These are phyloP conservation scores for Dendrothele bispora DNA, from an alignment of 768 basidiomycete species.

Conservation along the genomic window DNA sequence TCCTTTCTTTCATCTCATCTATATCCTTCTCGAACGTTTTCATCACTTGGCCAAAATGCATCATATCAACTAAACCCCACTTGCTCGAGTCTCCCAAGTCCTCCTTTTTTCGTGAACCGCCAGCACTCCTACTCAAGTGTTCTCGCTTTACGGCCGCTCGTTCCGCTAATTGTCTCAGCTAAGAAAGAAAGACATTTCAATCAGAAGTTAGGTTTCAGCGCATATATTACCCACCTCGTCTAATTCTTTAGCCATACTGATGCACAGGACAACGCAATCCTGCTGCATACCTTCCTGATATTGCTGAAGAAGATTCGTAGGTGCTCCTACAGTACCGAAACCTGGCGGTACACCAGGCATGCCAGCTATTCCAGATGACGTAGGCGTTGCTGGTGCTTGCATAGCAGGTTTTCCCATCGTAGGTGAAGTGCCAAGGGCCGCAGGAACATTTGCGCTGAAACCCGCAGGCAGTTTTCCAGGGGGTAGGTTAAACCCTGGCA, in stretches of 20 bases:
- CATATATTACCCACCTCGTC: conserved; percentile 45
- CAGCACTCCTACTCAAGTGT: conserved; percentile 32
- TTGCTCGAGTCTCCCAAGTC: conserved; percentile 49
- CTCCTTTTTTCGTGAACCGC: conserved; percentile 36
- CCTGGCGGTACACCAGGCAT: background rate
- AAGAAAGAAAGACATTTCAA: background rate
- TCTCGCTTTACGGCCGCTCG: conserved; percentile 33
- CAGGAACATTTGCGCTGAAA: background rate
- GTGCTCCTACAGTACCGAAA: conserved; percentile 4
- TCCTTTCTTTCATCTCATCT: conserved; percentile 42
- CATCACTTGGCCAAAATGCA: conserved; percentile 50
- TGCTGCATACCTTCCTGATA: conserved; percentile 67
- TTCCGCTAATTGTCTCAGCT: conserved; percentile 48
- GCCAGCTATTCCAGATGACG: too few species aligned
- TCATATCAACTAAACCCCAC: conserved; percentile 56
- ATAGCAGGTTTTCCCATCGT: background rate
- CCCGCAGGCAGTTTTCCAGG: background rate
- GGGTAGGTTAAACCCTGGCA: too few species aligned
- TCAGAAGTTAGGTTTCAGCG: background rate
- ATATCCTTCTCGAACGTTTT: conserved; percentile 54
- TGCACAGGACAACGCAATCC: conserved; percentile 55
- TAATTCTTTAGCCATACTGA: conserved; percentile 50
- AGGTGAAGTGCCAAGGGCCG: background rate
- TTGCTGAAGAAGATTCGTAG: conserved; percentile 14
- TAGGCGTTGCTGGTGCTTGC: background rate